A percentile compares a stretch with the other conserved stretches of the same genome.
phyloP scores from a whole-genome alignment of 495 filamentous ascomycete genomes.

The Cercophora sp. region DNA sequence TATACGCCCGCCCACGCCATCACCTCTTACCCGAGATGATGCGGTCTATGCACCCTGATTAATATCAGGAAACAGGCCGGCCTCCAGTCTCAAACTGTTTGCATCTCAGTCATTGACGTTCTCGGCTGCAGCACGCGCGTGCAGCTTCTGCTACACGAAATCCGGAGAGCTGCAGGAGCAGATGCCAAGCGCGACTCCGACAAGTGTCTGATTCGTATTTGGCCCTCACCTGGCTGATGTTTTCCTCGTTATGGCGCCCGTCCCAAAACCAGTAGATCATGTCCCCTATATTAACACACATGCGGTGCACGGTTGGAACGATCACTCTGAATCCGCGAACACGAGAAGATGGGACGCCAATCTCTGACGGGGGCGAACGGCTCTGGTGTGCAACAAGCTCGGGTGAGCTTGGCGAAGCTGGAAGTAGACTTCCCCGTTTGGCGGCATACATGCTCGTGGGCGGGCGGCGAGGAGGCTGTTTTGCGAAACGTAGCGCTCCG shows the following conservation, averaged over 20 bases:
- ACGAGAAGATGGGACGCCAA: neutral
- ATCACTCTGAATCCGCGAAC: neutral
- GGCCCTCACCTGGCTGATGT: neutral
- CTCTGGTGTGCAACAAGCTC: no score
- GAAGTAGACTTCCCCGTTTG: neutral
- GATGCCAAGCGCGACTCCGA: slow-evolving; percentile 4
- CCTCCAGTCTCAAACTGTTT: neutral
- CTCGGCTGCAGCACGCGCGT: slow-evolving; percentile 5
- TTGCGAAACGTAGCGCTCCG: no score
- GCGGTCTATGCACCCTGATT: no score
- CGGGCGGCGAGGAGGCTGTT: no score
- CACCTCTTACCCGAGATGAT: no score
- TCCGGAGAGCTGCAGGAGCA: slow-evolving; percentile 13
- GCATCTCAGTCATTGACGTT: slow-evolving; percentile 8
- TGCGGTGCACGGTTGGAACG: neutral
- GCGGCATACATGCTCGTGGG: neutral
- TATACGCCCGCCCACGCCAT: no score
- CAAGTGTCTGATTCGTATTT: slow-evolving; percentile 5
- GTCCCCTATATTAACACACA: neutral
- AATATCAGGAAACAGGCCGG: no score
- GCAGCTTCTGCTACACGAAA: slow-evolving; percentile 9
- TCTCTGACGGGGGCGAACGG: no score
- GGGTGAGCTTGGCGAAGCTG: neutral
- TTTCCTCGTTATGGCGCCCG: neutral
- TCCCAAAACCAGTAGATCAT: neutral